Percentiles rank a stretch among this genome's conserved stretches.
Evolutionary conservation across 148 eudicot genomes (phyloP).

Genomic region (Rhododendron mucronatum): DNA sequence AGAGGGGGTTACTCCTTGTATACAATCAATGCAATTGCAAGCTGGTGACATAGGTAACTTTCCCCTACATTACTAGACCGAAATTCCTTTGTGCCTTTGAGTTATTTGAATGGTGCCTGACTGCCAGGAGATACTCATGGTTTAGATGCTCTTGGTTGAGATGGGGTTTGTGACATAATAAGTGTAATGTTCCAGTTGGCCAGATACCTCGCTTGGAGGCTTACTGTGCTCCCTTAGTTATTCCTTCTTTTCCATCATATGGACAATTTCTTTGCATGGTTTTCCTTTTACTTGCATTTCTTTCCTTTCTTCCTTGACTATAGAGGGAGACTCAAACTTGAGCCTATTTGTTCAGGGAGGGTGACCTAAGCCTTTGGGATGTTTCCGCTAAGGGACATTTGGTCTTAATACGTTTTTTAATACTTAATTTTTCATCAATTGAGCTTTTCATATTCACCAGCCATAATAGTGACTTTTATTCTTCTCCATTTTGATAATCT

Average conservation of each 20-base stretch:
- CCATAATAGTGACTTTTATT: neutral
- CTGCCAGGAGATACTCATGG: neutral
- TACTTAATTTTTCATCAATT: neutral
- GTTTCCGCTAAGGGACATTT: neutral
- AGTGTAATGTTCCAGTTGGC: neutral
- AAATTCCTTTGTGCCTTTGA: neutral
- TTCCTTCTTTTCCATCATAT: neutral
- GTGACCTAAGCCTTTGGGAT: neutral
- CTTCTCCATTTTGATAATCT: constrained; percentile 7
- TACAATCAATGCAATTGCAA: constrained; percentile 68
- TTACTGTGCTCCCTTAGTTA: neutral
- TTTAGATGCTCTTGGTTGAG: neutral
- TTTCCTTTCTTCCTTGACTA: neutral
- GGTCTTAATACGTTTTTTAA: neutral
- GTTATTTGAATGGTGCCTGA: neutral
- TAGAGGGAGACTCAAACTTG: neutral
- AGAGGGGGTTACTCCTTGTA: constrained; percentile 74
- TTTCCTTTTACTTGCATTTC: neutral
- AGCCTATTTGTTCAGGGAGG: neutral
- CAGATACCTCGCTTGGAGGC: neutral
- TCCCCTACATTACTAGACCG: neutral
- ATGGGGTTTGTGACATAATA: neutral
- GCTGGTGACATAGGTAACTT: constrained; percentile 74
- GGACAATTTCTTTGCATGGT: neutral
- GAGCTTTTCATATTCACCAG: neutral